Evolutionary conservation across 148 eudicot genomes (phyloP).

Genomic region (Rhododendron griersonianum): DNA sequence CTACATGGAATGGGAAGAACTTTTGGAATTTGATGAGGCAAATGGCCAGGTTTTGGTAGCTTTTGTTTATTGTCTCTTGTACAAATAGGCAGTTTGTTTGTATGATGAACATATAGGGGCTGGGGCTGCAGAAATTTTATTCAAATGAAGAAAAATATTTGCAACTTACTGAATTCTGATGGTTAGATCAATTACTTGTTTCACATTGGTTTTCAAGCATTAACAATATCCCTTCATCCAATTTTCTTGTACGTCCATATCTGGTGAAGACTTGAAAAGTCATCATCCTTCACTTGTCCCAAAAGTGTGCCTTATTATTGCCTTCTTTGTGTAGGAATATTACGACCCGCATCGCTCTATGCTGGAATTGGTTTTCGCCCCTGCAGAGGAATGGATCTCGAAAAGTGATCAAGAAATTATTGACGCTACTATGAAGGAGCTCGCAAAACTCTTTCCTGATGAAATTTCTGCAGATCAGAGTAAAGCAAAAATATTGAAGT

Average conservation of each 20-base stretch:
- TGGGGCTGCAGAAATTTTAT: neutral
- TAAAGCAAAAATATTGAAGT: conserved; percentile 94
- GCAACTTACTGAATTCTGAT: neutral
- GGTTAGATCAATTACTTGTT: neutral
- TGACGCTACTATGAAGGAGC: conserved; percentile 96
- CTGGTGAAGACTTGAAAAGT: neutral
- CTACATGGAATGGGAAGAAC: neutral
- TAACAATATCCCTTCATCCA: neutral
- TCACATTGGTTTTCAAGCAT: neutral
- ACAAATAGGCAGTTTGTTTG: neutral
- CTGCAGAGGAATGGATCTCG: conserved; percentile 95
- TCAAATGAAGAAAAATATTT: neutral
- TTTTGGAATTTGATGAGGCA: neutral
- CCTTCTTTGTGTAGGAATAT: conserved; percentile 64
- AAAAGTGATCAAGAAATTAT: conserved; percentile 75
- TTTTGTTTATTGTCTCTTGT: neutral
- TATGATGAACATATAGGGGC: neutral
- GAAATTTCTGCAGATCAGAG: conserved; percentile 95
- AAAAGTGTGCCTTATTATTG: neutral
- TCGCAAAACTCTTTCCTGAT: conserved; percentile 89
- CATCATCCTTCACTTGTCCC: neutral
- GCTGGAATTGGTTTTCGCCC: conserved; percentile 98
- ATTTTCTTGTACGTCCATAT: neutral
- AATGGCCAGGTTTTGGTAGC: neutral
- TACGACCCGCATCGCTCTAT: conserved; percentile 78